Conservation (phyloP, 176 grass and related monocot species). For the Thinopyrum elongatum region DNA sequence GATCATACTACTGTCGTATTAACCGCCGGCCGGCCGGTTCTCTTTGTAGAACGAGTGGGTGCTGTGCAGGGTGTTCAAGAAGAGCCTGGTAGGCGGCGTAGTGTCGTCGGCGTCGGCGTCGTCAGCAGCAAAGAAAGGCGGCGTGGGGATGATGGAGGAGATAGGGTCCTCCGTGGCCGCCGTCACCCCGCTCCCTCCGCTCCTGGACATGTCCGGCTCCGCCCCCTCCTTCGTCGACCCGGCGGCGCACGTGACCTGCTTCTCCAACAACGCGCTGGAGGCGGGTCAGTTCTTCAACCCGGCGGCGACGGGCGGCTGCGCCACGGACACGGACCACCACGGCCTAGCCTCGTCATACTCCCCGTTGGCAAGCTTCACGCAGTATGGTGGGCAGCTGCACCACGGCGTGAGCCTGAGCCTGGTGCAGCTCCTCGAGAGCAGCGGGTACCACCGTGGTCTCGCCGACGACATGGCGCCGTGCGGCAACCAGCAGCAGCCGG, state of each 20-base stretch:
- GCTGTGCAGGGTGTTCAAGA: conserved; percentile 84
- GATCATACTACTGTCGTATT: background rate
- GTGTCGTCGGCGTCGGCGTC: background rate
- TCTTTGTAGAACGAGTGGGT: conserved; percentile 74
- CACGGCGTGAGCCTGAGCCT: conserved; percentile 34
- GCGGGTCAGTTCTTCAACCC: conserved; percentile 44
- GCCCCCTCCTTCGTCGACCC: background rate
- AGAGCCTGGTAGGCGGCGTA: conserved; percentile 34
- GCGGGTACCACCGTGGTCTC: conserved; percentile 11
- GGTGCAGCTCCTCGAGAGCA: conserved; percentile 55
- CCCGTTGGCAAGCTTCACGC: conserved; percentile 21
- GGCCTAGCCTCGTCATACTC: background rate
- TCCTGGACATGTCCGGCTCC: conserved; percentile 51
- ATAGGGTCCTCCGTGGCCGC: background rate
- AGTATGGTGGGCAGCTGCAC: conserved; percentile 27
- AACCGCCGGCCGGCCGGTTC: background rate
- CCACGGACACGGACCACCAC: background rate
- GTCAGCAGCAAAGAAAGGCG: background rate
- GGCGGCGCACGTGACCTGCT: conserved; percentile 85
- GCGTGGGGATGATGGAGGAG: background rate
- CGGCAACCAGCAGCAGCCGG: background rate
- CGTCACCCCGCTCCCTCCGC: conserved; percentile 33
- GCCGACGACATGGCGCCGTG: background rate
- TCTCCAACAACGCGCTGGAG: conserved; percentile 76
- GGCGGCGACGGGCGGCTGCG: background rate